Evolutionary conservation across 805 yeast genomes (phyloP), one percentile per base, ranked within the genome.

Genomic region (Candida morakotiae): DNA sequence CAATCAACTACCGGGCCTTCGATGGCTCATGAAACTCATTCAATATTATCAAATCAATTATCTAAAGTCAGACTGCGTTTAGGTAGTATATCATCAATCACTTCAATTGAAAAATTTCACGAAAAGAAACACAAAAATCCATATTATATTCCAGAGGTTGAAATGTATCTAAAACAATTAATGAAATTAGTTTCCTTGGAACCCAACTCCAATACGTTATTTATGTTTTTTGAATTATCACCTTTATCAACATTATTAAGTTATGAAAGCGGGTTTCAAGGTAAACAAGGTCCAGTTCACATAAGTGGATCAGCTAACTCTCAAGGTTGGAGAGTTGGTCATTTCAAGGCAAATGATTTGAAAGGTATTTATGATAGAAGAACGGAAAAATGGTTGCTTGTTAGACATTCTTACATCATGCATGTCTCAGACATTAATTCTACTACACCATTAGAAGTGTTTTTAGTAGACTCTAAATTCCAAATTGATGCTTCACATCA

Each of bases 261-360:
- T 34, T 81, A 86, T 45, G 98, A 93, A 56, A 75, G 78, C 20
- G 83, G 86, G 0, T 83, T 71, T 52, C 79, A 78, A 39, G 95
- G 98, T 1, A 93, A 88, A 50, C 96, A 93, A 59, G 99, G 98
- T 2, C 76, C 78, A 35, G 58, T 91, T 40, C 76, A 84, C 38
- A 77, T 89, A 32, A 79, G 88, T 15, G 82, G 96, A 1, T 79
- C 87, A 0, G 91, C 98, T 0, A 79, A 78, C 44, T 72, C 88
- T 0, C 95, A 87, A 55, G 98, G 98, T 2, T 93, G 98, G 98
- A 71, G 95, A 48, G 96, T 91, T 5, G 85, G 93, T 3, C 97
- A 91, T 54, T 77, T 87, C 59, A 79, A 76, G 43, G 78, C 86
- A 6, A 75, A 79, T 43, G 97, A 87, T 51, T 65, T 87, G 49